Conservation (phyloP, 1,284 basidiomycete species). For the Tremellales sp. region DNA sequence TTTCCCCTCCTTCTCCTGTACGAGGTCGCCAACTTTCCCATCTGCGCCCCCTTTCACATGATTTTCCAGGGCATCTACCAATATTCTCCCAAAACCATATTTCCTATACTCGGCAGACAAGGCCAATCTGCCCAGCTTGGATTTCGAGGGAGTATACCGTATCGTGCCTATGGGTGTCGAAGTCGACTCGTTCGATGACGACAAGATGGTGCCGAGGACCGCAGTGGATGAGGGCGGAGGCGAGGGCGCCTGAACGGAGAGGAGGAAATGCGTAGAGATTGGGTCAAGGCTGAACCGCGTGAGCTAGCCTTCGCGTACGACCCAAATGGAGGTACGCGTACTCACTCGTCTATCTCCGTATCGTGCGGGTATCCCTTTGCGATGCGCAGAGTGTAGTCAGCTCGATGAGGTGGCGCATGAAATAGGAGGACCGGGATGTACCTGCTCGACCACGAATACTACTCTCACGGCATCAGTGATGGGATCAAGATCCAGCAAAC, state of each 20-base stretch:
- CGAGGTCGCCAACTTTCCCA: neutral
- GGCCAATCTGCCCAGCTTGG: constrained; percentile 43
- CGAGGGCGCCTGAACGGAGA: constrained; percentile 20
- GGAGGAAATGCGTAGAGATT: constrained; percentile 28
- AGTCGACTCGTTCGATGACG: constrained; percentile 7
- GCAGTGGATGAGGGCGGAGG: constrained; percentile 17
- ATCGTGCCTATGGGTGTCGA: constrained; percentile 40
- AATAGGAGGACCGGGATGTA: constrained; percentile 21
- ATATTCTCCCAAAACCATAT: constrained; percentile 38
- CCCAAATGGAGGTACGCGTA: neutral
- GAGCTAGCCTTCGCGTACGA: neutral
- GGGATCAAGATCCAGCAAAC: neutral
- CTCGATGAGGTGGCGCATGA: constrained; percentile 5
- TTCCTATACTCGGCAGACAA: constrained; percentile 33
- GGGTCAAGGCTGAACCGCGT: constrained; percentile 22
- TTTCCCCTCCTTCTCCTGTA: neutral
- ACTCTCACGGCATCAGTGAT: constrained; percentile 2
- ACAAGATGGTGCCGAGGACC: constrained; percentile 18
- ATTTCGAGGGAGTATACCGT: constrained; percentile 33
- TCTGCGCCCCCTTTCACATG: constrained; percentile 9
- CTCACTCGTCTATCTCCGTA: constrained; percentile 41
- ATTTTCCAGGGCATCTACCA: constrained; percentile 30
- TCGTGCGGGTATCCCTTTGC: constrained; percentile 36
- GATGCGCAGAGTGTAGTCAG: constrained; percentile 5
- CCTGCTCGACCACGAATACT: constrained; percentile 48